phyloP scores from a whole-genome alignment of 2,329 filamentous ascomycete species.

The Ophiocordyceps sinensis region DNA sequence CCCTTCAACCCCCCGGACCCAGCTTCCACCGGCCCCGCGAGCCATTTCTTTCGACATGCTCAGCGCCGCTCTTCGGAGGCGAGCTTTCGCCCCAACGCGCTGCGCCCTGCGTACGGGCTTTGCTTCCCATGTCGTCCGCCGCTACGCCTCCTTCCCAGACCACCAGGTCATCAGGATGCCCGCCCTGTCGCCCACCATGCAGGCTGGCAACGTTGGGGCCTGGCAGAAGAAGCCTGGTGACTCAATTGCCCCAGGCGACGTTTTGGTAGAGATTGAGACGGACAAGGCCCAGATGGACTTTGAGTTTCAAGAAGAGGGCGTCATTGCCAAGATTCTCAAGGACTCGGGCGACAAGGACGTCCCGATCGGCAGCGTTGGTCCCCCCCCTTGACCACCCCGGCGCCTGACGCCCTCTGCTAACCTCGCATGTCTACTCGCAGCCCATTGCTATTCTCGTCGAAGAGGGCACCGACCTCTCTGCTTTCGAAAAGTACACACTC shows the following conservation, averaged over 20 bases:
- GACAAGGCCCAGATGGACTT: conserved; percentile 99
- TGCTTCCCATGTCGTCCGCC: conserved; percentile 42
- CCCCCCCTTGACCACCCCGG: conserved; percentile 7
- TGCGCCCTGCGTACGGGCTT: conserved; percentile 35
- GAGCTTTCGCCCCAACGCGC: conserved; percentile 37
- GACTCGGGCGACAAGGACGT: conserved; percentile 90
- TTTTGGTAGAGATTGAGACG: conserved; percentile 95
- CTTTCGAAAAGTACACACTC: conserved; percentile 78
- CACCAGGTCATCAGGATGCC: conserved; percentile 97
- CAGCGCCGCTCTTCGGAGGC: conserved; percentile 49
- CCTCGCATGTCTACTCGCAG: conserved; percentile 28
- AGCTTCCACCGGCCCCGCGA: conserved; percentile 5
- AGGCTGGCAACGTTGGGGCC: conserved; percentile 82
- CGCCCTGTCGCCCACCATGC: conserved; percentile 95
- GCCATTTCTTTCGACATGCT: conserved; percentile 34
- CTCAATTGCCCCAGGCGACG: conserved; percentile 74
- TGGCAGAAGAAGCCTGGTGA: conserved; percentile 99
- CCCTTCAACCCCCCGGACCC: background rate
- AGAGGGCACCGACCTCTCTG: conserved; percentile 71
- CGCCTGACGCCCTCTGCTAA: conserved; percentile 1
- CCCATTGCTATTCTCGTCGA: conserved; percentile 93
- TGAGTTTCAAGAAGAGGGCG: conserved; percentile 96
- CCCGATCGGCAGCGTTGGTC: conserved; percentile 79
- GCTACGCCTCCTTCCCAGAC: conserved; percentile 74
- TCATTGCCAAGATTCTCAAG: conserved; percentile 87